These are phyloP conservation scores for Isoetes engelmannii DNA, from an alignment of 83 land plant genomes.

Conservation along the genomic window DNA sequence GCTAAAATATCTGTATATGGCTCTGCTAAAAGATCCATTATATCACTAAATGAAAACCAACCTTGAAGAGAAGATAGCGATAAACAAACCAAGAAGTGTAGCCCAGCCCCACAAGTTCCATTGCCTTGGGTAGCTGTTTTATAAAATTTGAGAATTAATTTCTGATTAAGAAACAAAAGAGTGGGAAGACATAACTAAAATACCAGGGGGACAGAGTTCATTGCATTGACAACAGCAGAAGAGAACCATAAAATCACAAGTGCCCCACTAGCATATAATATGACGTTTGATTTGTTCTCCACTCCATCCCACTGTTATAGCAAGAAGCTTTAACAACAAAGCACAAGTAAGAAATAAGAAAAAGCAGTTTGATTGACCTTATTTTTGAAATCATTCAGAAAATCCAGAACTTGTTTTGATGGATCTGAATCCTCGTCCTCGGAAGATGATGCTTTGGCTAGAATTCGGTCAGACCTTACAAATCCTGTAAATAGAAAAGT, in stretches of 20 bases:
- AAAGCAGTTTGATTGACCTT: background rate
- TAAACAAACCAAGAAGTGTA: slow-evolving; percentile 19
- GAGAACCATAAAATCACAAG: slow-evolving; percentile 15
- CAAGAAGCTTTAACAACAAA: background rate
- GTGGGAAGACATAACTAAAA: background rate
- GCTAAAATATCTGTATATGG: too few relatives aligned
- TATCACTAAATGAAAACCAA: background rate
- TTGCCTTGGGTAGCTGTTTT: slow-evolving; percentile 14
- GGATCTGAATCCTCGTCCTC: slow-evolving; percentile 1
- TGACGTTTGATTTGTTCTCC: slow-evolving; percentile 10
- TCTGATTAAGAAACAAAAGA: background rate
- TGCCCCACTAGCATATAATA: slow-evolving; percentile 10
- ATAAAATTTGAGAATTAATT: background rate
- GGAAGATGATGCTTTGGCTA: slow-evolving; percentile 10
- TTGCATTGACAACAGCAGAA: slow-evolving; percentile 11
- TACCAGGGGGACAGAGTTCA: slow-evolving; percentile 14
- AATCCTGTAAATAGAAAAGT: background rate
- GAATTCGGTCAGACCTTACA: slow-evolving; percentile 6
- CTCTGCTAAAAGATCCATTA: background rate
- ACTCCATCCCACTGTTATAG: slow-evolving; percentile 2
- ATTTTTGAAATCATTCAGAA: background rate
- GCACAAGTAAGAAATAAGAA: background rate
- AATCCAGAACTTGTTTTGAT: background rate
- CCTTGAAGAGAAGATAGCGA: slow-evolving; percentile 16
- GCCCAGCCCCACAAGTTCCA: slow-evolving; percentile 17